These are phyloP conservation scores for Elongisporangium prolatum DNA, from an alignment of 352 stramenopile species.

Conservation along the genomic window DNA sequence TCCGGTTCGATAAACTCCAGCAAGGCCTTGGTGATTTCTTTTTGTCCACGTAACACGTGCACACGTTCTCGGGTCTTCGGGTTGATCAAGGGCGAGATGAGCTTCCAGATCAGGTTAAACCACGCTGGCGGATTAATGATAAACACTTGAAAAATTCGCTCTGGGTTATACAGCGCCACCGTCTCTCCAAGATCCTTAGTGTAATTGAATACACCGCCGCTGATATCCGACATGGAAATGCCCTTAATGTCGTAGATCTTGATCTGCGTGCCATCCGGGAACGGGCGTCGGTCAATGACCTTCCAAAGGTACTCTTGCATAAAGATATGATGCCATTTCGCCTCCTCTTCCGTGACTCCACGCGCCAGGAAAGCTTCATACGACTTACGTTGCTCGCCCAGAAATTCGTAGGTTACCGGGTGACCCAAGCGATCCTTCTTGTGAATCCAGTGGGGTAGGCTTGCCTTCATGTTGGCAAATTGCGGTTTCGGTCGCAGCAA, in stretches of 20 bases:
- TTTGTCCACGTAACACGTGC: conserved; percentile 55
- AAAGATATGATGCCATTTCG: conserved; percentile 55
- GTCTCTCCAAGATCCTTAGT: conserved; percentile 60
- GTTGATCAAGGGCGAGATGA: conserved; percentile 67
- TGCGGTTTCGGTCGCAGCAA: conserved; percentile 46
- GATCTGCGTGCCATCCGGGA: conserved; percentile 55
- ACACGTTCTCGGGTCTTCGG: conserved; percentile 71
- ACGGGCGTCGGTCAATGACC: conserved; percentile 54
- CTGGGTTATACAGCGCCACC: conserved; percentile 67
- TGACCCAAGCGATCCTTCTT: conserved; percentile 63
- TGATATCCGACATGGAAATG: conserved; percentile 70
- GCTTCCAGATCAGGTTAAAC: conserved; percentile 82
- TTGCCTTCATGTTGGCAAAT: conserved; percentile 62
- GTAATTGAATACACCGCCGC: conserved; percentile 63
- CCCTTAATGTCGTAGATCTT: conserved; percentile 76
- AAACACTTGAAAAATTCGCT: conserved; percentile 68
- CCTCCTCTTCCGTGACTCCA: conserved; percentile 56
- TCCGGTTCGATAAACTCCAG: conserved; percentile 62
- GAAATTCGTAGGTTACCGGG: conserved; percentile 49
- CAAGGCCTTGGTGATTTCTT: conserved; percentile 66
- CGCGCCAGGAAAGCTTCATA: conserved; percentile 47
- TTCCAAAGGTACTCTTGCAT: conserved; percentile 73
- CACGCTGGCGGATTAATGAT: conserved; percentile 68
- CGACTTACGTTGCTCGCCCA: conserved; percentile 55
- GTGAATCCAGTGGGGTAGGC: conserved; percentile 54